A percentile compares a stretch with the other conserved stretches of the same genome.
Evolutionary conservation across 176 grass and related monocot species (phyloP).

Genomic region (Chloris gayana): DNA sequence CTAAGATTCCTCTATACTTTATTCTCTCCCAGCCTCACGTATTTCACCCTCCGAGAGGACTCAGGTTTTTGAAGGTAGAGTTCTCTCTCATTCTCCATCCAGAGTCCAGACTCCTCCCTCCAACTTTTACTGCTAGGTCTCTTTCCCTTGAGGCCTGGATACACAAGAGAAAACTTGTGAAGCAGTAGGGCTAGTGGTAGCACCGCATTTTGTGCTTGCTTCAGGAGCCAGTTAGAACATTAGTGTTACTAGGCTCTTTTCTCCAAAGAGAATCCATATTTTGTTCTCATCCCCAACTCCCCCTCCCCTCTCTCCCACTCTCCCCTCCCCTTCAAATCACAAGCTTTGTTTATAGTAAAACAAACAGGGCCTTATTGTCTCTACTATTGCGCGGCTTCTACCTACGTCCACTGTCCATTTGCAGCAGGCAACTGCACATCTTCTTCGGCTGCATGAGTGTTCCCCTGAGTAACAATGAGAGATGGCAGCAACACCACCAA

Average conservation of each 20-base stretch:
- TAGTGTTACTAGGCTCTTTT: conserved; percentile 29
- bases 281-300: conserved; percentile 55
- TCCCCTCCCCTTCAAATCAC: conserved; percentile 55
- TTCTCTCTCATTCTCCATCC: not conserved
- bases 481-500: conserved; percentile 67
- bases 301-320: not conserved
- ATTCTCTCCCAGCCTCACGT: conserved; percentile 40
- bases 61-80: conserved; percentile 30
- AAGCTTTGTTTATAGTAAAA: conserved; percentile 48
- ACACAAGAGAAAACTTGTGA: not conserved
- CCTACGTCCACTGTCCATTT: conserved; percentile 30
- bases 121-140: conserved; percentile 24
- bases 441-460: conserved; percentile 62
- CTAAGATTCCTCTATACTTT: conserved; percentile 56
- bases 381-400: conserved; percentile 34
- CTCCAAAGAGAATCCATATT: conserved; percentile 54
- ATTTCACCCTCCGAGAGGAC: conserved; percentile 37
- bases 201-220: conserved; percentile 38
- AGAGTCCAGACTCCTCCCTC: not conserved
- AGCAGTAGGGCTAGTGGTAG: conserved; percentile 34
- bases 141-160: not conserved
- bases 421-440: conserved; percentile 33
- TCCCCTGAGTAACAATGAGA: conserved; percentile 69
- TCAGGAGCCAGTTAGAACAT: conserved; percentile 41
- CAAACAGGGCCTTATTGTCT: conserved; percentile 47